phyloP scores from a whole-genome alignment of 305 asterid genomes.

The Solanum hybrid region DNA sequence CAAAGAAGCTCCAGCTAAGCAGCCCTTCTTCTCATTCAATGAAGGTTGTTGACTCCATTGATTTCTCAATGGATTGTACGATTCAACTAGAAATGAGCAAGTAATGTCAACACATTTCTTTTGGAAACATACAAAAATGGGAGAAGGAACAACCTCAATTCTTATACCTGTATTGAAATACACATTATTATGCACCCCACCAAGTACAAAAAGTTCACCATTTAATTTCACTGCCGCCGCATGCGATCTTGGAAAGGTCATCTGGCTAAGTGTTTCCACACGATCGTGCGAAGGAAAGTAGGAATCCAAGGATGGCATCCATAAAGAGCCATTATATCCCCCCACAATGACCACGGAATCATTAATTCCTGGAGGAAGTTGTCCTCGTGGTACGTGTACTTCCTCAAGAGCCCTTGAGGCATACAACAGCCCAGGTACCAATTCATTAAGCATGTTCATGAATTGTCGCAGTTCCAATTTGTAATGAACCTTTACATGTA shows the following conservation, averaged over 20 bases:
- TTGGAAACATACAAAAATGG: not conserved
- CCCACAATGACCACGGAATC: slow-evolving; percentile 39
- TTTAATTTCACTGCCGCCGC: slow-evolving; percentile 38
- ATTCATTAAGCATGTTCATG: slow-evolving; percentile 15
- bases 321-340: slow-evolving; percentile 48
- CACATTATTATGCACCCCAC: slow-evolving; percentile 33
- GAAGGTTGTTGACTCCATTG: slow-evolving; percentile 47
- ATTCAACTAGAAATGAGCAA: slow-evolving; percentile 44
- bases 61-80: slow-evolving; percentile 37
- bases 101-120: not conserved
- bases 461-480: slow-evolving; percentile 28
- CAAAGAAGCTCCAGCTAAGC: slow-evolving; percentile 43
- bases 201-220: slow-evolving; percentile 42
- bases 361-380: slow-evolving; percentile 5
- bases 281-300: slow-evolving; percentile 33
- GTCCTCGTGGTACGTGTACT: not conserved
- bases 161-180: slow-evolving; percentile 53
- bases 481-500: slow-evolving; percentile 27
- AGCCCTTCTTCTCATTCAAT: slow-evolving; percentile 36
- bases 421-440: slow-evolving; percentile 19
- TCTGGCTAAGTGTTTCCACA: slow-evolving; percentile 25
- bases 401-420: slow-evolving; percentile 7
- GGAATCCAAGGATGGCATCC: slow-evolving; percentile 29
- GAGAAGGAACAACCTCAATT: not conserved
- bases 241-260: slow-evolving; percentile 34